Evolutionary conservation across 106 monocot species (phyloP), one percentile per base, ranked within the genome.

Genomic region (Ottelia alismoides): DNA sequence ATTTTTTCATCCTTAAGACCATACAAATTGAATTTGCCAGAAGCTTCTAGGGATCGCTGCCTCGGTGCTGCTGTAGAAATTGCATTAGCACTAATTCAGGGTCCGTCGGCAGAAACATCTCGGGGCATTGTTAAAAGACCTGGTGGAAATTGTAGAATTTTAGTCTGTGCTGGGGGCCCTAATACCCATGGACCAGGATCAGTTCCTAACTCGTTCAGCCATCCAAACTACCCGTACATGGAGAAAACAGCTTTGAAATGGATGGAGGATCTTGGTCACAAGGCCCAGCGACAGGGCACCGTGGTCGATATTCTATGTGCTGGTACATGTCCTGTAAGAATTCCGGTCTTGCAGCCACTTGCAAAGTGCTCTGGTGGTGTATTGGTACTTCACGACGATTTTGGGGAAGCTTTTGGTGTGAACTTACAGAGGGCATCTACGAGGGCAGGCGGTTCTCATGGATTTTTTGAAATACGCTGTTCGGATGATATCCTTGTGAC

Each of bases 341-440:
- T 98, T 62, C 85, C 90, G 5, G 60, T 98, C 28, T 60, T 98
- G 56, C 85, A 90, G 67, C 98, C 98, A 6, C 74, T 98, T 31
- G 85, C 85, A 46, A 90, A 77, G 71, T 62, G 76, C 58, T 90
- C 98, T 50, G 98, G 98, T 71, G 98, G 98, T 19, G 85, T 90
- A 16, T 53, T 98, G 51, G 64, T 98, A 45, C 79, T 85, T 76
- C 98, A 98, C 32, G 98, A 98, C 75, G 98, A 98, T 70, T 98
- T 98, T 75, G 98, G 90, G 30, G 98, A 98, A 70, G 85, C 98
- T 52, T 98, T 85, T 80, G 98, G 98, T 71, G 90, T 98, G 40
- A 98, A 98, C 63, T 72, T 98, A 69, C 89, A 90, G 69, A 85
- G 98, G 56, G 98, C 98, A 55, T 73, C 90, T 25, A 62, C 70